Percentiles rank a stretch among this genome's conserved stretches.
Conservation (phyloP, 768 basidiomycete species). For the Infundibulicybe gibba region DNA sequence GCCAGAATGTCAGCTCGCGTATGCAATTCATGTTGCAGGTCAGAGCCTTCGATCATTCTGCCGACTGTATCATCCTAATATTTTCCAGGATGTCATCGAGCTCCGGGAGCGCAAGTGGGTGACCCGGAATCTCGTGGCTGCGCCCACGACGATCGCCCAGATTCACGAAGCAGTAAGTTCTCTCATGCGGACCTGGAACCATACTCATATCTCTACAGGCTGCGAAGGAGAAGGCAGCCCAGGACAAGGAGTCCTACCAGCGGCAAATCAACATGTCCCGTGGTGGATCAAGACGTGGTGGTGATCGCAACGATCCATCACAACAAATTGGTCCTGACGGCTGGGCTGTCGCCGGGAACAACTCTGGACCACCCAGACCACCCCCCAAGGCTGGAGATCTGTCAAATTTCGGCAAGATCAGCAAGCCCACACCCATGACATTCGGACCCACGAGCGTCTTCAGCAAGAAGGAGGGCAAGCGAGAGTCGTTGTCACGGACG, state of each 20-base stretch:
- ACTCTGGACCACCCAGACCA: conserved; percentile 44
- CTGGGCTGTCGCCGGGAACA: conserved; percentile 73
- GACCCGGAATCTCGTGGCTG: conserved; percentile 64
- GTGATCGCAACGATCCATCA: conserved; percentile 50
- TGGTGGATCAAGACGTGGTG: conserved; percentile 86
- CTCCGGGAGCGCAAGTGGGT: conserved; percentile 83
- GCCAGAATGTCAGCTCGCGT: conserved; percentile 72
- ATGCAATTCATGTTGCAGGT: conserved; percentile 97
- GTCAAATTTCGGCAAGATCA: conserved; percentile 86
- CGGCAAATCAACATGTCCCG: conserved; percentile 80
- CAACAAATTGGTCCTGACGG: conserved; percentile 71
- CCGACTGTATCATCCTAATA: conserved; percentile 6
- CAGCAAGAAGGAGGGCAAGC: conserved; percentile 65
- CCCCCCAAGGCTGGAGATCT: conserved; percentile 82
- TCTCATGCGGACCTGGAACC: conserved; percentile 2
- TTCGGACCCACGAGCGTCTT: conserved; percentile 89
- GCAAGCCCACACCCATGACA: conserved; percentile 56
- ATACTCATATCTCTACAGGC: conserved; percentile 38
- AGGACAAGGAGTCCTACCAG: conserved; percentile 55
- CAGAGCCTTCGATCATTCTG: conserved; percentile 16
- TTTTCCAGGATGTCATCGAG: conserved; percentile 81
- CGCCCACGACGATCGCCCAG: conserved; percentile 85
- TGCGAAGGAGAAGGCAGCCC: conserved; percentile 75
- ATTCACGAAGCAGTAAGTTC: conserved; percentile 78
- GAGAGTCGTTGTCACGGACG: conserved; percentile 76